A percentile compares a stretch with the other conserved stretches of the same genome.
Conservation (phyloP, 108 stramenopile species). For the Cyclotella distinguenda region DNA sequence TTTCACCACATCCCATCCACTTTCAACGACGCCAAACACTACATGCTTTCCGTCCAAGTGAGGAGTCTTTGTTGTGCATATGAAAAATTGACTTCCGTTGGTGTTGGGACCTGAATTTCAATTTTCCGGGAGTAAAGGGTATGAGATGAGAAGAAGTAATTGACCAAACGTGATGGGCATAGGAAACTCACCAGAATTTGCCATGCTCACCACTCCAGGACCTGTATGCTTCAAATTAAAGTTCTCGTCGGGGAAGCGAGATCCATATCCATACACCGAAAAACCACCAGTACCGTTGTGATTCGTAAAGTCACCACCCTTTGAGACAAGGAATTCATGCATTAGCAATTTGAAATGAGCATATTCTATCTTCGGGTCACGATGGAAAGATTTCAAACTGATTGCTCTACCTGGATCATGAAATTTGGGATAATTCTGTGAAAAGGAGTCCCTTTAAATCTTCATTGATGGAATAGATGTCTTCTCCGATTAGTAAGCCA, state of each 20-base stretch:
- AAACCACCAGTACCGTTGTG: constrained; percentile 91
- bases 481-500: too few species aligned
- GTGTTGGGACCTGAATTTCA: too few species aligned
- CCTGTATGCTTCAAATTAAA: constrained; percentile 91
- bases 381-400: too few species aligned
- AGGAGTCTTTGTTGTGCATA: constrained; percentile 87
- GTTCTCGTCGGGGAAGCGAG: constrained; percentile 95
- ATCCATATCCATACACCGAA: constrained; percentile 56
- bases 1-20: constrained; percentile 82
- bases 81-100: constrained; percentile 86
- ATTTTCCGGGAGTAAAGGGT: not conserved
- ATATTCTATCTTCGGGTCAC: too few species aligned
- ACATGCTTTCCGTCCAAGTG: constrained; percentile 92
- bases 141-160: not conserved
- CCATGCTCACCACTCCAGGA: constrained; percentile 89
- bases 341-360: too few species aligned
- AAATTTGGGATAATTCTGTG: constrained; percentile 94
- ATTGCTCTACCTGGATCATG: constrained; percentile 86
- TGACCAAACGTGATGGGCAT: not conserved
- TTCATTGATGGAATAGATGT: constrained; percentile 46
- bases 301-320: constrained; percentile 95
- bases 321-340: too few species aligned
- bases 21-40: constrained; percentile 75
- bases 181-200: constrained; percentile 88
- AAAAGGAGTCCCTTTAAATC: constrained; percentile 84